Evolutionary conservation across 169 alveolate species (phyloP).

Genomic region (Plasmodium vivax): DNA sequence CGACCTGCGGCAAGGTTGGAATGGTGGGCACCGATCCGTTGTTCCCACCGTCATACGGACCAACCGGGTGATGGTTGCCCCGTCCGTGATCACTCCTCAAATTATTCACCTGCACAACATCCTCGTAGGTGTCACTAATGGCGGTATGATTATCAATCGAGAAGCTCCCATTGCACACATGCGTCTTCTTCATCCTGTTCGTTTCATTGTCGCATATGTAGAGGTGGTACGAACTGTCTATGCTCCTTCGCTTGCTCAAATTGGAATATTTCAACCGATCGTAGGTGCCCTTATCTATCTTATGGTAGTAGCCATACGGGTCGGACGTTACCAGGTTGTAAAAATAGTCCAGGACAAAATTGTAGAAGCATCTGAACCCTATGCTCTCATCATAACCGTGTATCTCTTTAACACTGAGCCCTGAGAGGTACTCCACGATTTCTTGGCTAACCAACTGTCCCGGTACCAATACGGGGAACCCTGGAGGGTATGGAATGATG

Average conservation of each 20-base stretch:
- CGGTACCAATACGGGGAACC: conserved; percentile 80
- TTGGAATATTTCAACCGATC: conserved; percentile 6
- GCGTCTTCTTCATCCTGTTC: conserved; percentile 21
- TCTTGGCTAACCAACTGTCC: conserved; percentile 77
- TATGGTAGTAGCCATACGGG: conserved; percentile 27
- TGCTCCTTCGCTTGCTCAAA: conserved; percentile 29
- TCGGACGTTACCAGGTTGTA: conserved; percentile 3
- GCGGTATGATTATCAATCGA: not conserved
- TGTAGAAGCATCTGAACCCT: conserved; percentile 70
- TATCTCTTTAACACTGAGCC: conserved; percentile 78
- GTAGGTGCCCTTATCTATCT: conserved; percentile 27
- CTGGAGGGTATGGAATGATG: conserved; percentile 81
- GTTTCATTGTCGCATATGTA: conserved; percentile 49
- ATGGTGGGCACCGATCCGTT: not conserved
- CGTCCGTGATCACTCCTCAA: not conserved
- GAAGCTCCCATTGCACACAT: conserved; percentile 17
- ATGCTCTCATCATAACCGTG: conserved; percentile 77
- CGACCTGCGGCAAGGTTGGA: not conserved
- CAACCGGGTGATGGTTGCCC: not conserved
- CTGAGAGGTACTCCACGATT: conserved; percentile 73
- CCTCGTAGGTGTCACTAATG: conserved; percentile 1
- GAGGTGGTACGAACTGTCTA: not conserved
- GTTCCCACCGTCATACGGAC: not conserved
- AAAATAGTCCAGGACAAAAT: conserved; percentile 59
- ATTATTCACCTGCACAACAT: not conserved